Base-by-base conservation (phyloP, 345 rosid species). In the Garcia nutans region DNA sequence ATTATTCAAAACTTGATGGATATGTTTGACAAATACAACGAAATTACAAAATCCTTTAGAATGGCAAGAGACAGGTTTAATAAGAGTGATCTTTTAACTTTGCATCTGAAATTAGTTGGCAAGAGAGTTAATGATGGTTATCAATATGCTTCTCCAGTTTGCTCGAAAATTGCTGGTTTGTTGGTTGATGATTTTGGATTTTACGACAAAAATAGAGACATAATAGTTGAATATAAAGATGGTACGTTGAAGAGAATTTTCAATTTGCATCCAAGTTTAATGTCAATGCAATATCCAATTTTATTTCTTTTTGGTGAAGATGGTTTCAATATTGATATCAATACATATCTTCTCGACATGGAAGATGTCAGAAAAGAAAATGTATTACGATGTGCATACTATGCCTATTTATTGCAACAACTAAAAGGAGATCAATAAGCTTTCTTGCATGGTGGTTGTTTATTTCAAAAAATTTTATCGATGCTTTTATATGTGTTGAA, bases 1-100 rank as follows among this genome's bases (percentile, higher is more conserved):
- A 33, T 33, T 0, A 5, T 33, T 1, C 0, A 3, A 2, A 3
- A 5, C 0, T 0, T 78, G 0, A 65, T 45, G 0, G 0, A n/a
- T 5, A 66, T 73, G 73, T 23, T 78, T n/a, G 24, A 66, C 45
- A 3, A 44, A n/a, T 6, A 22, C 1, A 66, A 42, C n/a, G 10
- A 20, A 2, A 20, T 66, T 2, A 33, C 44, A 0, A 1, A 8
- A 2, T 10, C 44, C 9, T 44, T 66, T 11, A 2, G 54, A 3
- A 24, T 10, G 4, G 70, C 13, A 2, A 3, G 10, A 2, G 28
- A 66, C 9, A 41, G 50, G 2, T 44, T 44, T n/a, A n/a, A n/a
- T n/a, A n/a, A n/a, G n/a, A n/a, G n/a, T n/a, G n/a, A n/a, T n/a
- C n/a, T n/a, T n/a, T 10, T 8, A 5, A 5, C 28, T 0, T 41